Conservation (phyloP, 306 rosid species). For the Boehmeria nivea region DNA sequence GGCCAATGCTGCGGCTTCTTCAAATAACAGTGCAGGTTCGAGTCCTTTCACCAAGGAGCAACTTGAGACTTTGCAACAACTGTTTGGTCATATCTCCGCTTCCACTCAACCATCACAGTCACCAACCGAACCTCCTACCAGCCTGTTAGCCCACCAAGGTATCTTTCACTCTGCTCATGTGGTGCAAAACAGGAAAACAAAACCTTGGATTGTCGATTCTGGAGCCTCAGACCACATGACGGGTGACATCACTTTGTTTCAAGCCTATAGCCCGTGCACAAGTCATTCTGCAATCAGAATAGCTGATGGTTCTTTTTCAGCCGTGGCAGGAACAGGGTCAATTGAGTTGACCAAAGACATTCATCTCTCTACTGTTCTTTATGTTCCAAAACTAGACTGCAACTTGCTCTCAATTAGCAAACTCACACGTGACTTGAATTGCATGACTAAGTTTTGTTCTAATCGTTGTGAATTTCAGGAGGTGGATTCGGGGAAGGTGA, state of each 20-base stretch:
- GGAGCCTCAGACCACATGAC: conserved; percentile 6
- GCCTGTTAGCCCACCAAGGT: background rate
- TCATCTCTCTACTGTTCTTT: background rate
- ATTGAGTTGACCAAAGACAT: background rate
- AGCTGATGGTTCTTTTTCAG: background rate
- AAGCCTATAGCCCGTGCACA: background rate
- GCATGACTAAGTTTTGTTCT: background rate
- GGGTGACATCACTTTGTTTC: background rate
- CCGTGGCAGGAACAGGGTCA: background rate
- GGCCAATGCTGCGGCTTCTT: background rate
- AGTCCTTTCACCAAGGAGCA: background rate
- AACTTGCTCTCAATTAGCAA: background rate
- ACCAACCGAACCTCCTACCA: background rate
- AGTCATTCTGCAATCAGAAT: background rate
- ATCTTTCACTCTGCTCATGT: background rate
- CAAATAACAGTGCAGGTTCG: background rate
- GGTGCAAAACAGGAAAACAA: background rate
- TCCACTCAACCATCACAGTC: background rate
- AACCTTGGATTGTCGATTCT: background rate
- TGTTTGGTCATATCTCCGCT: background rate
- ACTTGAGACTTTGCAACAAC: background rate
- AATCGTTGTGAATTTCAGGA: background rate
- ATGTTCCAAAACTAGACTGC: background rate
- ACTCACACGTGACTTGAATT: background rate
- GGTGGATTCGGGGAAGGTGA: background rate